A percentile compares a stretch with the other conserved stretches of the same genome.
phyloP scores from a whole-genome alignment of 2,329 filamentous ascomycete species.

The Phyllachora maydis region DNA sequence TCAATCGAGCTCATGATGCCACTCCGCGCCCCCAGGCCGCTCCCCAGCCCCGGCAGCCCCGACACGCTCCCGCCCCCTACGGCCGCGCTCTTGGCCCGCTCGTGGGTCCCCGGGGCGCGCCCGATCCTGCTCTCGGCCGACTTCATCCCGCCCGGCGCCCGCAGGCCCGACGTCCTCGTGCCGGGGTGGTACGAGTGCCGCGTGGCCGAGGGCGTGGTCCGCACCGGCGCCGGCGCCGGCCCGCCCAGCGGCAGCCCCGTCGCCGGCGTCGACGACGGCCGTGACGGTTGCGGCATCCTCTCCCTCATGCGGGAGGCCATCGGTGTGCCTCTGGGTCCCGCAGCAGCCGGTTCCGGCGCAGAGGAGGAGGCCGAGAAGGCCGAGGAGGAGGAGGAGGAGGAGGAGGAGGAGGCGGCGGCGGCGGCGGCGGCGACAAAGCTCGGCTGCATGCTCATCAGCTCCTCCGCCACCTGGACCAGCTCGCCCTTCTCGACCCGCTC shows the following conservation, averaged over 20 bases:
- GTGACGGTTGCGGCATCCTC: not conserved
- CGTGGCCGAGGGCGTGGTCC: conserved; percentile 21
- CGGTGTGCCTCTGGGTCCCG: conserved; percentile 5
- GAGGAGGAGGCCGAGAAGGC: too few species aligned
- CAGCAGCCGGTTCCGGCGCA: conserved; percentile 1
- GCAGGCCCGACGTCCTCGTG: conserved; percentile 7
- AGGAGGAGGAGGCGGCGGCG: conserved; percentile 7
- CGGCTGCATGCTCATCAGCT: conserved; percentile 55
- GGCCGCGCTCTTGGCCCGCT: conserved; percentile 20
- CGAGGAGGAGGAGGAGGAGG: too few species aligned
- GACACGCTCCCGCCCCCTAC: too few species aligned
- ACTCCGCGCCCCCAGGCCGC: conserved; percentile 21
- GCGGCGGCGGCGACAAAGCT: conserved; percentile 15
- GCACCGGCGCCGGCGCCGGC: conserved; percentile 1
- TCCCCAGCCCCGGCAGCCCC: conserved; percentile 26
- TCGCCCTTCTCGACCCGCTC: conserved; percentile 73
- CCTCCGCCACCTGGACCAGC: conserved; percentile 60
- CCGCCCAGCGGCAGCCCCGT: not conserved
- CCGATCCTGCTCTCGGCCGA: conserved; percentile 26
- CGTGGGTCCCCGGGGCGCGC: conserved; percentile 19
- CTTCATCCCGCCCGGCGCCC: conserved; percentile 34
- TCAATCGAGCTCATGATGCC: conserved; percentile 74
- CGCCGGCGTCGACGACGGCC: not conserved
- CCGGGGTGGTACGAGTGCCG: too few species aligned
- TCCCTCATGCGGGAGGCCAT: conserved; percentile 3